A percentile compares a stretch with the other conserved stretches of the same genome.
Evolutionary conservation across 306 rosid species (phyloP).

Genomic region (Malus asiatica): DNA sequence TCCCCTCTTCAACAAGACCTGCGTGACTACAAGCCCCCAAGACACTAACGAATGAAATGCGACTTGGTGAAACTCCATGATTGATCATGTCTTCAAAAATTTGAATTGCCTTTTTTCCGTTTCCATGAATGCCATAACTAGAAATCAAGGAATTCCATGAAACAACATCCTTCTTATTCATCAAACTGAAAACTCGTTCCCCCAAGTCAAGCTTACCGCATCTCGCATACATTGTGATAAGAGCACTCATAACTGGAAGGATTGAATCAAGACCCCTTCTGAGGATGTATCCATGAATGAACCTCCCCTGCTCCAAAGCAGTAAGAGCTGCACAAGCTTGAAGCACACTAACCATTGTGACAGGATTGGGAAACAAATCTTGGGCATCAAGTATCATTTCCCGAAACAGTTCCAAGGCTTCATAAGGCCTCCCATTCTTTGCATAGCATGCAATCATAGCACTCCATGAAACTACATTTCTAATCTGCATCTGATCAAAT

Average conservation of each 20-base stretch:
- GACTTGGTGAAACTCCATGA: conserved; percentile 59
- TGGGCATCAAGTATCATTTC: conserved; percentile 54
- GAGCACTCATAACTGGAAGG: conserved; percentile 68
- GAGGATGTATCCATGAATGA: conserved; percentile 78
- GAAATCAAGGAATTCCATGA: conserved; percentile 86
- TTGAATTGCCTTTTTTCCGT: conserved; percentile 63
- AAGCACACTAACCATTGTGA: conserved; percentile 93
- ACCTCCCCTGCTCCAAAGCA: conserved; percentile 75
- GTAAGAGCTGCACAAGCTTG: conserved; percentile 81
- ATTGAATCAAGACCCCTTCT: conserved; percentile 86
- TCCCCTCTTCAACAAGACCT: conserved; percentile 73
- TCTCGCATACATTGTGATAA: conserved; percentile 76
- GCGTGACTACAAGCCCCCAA: conserved; percentile 93
- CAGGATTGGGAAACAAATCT: conserved; percentile 68
- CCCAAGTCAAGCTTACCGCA: conserved; percentile 71
- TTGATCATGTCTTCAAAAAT: conserved; percentile 60
- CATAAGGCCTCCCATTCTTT: conserved; percentile 62
- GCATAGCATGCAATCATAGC: conserved; percentile 87
- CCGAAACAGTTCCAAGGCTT: conserved; percentile 73
- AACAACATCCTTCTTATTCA: conserved; percentile 58
- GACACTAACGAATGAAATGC: conserved; percentile 62
- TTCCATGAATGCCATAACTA: conserved; percentile 76
- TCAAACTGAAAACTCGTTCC: conserved; percentile 50
- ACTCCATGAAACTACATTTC: conserved; percentile 87
- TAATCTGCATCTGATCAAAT: conserved; percentile 55